These are phyloP conservation scores for Citrullus amarus DNA, from an alignment of 306 rosid genomes.

Conservation along the genomic window DNA sequence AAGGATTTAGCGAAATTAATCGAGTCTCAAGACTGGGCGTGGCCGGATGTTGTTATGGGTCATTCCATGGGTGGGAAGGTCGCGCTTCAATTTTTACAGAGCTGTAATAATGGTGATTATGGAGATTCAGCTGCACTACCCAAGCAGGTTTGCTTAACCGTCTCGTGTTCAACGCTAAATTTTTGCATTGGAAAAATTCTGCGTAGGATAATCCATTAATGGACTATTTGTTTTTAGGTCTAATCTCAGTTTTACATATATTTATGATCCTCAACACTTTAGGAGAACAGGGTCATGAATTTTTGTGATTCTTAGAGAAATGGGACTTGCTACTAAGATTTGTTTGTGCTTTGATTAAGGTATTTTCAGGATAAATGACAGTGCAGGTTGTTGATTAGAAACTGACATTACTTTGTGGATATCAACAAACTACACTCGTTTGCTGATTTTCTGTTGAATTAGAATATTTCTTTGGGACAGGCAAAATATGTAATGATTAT, in stretches of 20 bases:
- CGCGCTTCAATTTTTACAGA: slow-evolving; percentile 52
- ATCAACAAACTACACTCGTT: neutral
- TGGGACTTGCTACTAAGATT: neutral
- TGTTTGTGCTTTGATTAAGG: neutral
- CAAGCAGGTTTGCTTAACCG: slow-evolving; percentile 48
- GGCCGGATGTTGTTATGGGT: slow-evolving; percentile 92
- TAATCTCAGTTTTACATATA: neutral
- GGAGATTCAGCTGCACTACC: slow-evolving; percentile 51
- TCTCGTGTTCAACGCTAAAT: neutral
- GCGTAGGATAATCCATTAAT: neutral
- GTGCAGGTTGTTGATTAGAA: neutral
- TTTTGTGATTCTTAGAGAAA: neutral
- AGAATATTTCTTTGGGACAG: neutral
- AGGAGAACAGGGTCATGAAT: neutral
- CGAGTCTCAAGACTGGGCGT: slow-evolving; percentile 51
- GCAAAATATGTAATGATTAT: neutral
- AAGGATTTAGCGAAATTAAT: slow-evolving; percentile 72
- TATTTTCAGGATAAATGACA: neutral
- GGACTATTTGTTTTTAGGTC: neutral
- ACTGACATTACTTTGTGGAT: neutral
- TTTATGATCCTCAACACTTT: neutral
- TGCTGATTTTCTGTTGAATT: neutral
- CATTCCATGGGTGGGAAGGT: slow-evolving; percentile 95
- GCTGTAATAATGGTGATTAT: slow-evolving; percentile 54
- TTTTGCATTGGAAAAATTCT: neutral